These are phyloP conservation scores for Daucus carota DNA, from an alignment of 129 eudicot genomes.

Conservation along the genomic window DH1_v3.0 NC_030388.2:32767501-32768000, in stretches of 20 bases:
- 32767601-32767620: background rate
- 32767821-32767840: slow-evolving; percentile 41
- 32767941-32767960: slow-evolving; percentile 59
- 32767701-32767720: background rate
- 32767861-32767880: slow-evolving; percentile 57
- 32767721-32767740: background rate
- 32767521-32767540: slow-evolving; percentile 54
- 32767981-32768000: slow-evolving; percentile 56
- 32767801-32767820: slow-evolving; percentile 48
- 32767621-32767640: no score
- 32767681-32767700: no score
- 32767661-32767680: no score
- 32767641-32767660: no score
- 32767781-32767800: slow-evolving; percentile 40
- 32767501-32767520: slow-evolving; percentile 57
- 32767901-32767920: slow-evolving; percentile 58
- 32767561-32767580: slow-evolving; percentile 61
- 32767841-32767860: slow-evolving; percentile 62
- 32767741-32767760: background rate
- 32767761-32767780: slow-evolving; percentile 9
- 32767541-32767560: slow-evolving; percentile 53
- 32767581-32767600: slow-evolving; percentile 39
- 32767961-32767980: slow-evolving; percentile 58
- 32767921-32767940: slow-evolving; percentile 57
- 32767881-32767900: slow-evolving; percentile 50